Base-by-base conservation (phyloP, 352 stramenopile species). In the Ochromonadaceae sp. region DNA sequence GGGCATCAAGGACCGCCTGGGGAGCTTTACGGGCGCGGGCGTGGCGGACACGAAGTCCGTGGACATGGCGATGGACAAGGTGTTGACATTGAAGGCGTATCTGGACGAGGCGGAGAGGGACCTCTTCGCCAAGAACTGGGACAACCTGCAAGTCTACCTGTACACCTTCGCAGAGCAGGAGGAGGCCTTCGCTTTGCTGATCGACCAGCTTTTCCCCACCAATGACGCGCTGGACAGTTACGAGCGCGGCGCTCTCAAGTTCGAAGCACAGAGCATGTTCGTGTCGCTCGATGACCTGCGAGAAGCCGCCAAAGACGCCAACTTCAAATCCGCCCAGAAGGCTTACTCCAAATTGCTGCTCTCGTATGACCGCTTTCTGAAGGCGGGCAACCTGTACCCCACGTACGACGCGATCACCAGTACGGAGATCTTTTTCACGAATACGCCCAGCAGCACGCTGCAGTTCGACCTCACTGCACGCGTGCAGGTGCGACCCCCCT, bases 231-330 rank as follows among this genome's bases (percentile, higher is more conserved):
- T 43, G 42, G 56, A 65, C 32, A 2, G 2, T 41, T 5, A 35
- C n/a, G 39, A 35, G 14, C 5, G 56, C 30, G 38, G 31, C 4
- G 41, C 56, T 17, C 31, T 65, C 17, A n/a, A 12, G 22, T 65
- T 59, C 46, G 56, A 65, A 58, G 56, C 4, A n/a, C 4, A 58
- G 46, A 30, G n/a, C 10, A 30, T 65, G 2, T 65, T 59, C 32
- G n/a, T 61, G 2, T 12, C 41, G 4, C 39, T 61, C 26, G 56
- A 65, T 38, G 41, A 61, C 14, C 39, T 65, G 14, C 41, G 38
- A 22, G 56, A 59, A 41, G 56, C 56, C n/a, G 56, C 39, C 15
- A 57, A 28, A 41, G 39, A 65, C 2, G 4, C 22, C 12, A 9
- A 65, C 2, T 38, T 40, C 28, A 4, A 10, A n/a, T 12, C 12